Conservation (phyloP, 176 grass and related monocot genomes). For the Carex pumila region DNA sequence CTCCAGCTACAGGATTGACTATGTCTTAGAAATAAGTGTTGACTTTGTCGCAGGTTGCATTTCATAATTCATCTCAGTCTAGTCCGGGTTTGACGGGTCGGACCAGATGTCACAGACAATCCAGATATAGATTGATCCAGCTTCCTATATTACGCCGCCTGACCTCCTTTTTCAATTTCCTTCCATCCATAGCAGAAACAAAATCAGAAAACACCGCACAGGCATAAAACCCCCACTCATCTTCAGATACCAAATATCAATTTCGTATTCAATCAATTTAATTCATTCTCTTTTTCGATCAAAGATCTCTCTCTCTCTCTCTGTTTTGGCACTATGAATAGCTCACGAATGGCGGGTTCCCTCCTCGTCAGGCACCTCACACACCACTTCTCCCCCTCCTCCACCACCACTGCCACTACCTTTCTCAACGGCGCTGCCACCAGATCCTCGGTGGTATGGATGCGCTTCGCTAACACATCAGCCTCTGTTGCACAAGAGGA, state of each 20-base stretch:
- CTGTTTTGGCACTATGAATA: conserved; percentile 13
- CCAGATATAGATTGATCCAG: not conserved
- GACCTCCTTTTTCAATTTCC: not conserved
- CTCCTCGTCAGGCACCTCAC: conserved; percentile 34
- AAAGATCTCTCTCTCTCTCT: not conserved
- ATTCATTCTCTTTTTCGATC: not conserved
- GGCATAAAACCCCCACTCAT: not conserved
- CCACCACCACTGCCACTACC: conserved; percentile 2
- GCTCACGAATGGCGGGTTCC: conserved; percentile 40
- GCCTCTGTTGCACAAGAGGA: conserved; percentile 30
- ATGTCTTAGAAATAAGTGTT: not conserved
- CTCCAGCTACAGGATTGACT: not conserved
- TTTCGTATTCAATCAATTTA: not conserved
- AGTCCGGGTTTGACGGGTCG: not conserved
- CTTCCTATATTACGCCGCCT: not conserved
- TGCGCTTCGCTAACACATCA: conserved; percentile 26
- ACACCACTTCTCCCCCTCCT: conserved; percentile 23
- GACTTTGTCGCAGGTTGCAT: not conserved
- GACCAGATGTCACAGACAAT: not conserved
- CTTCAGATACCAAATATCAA: not conserved
- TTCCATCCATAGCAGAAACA: not conserved
- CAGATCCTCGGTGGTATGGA: conserved; percentile 13
- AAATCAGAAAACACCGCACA: not conserved
- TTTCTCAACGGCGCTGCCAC: conserved; percentile 7
- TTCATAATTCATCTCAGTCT: not conserved